phyloP scores from a whole-genome alignment of 2,329 filamentous ascomycete genomes.

The Phialophora tarda region DNA sequence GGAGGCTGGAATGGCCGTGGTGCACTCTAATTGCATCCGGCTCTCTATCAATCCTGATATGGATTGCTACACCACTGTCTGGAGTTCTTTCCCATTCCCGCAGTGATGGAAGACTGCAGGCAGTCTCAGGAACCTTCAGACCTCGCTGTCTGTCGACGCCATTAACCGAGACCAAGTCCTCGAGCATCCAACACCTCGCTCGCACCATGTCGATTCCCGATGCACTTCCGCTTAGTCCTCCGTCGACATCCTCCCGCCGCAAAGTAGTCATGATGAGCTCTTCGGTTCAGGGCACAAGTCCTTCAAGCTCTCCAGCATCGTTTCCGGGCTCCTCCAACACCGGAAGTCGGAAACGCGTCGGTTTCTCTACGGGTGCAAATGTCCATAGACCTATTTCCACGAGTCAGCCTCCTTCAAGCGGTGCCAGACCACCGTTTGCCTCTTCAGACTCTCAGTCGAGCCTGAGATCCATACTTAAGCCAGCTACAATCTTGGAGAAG shows the following conservation, averaged over 20 bases:
- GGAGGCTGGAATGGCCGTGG: background rate
- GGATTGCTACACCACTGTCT: background rate
- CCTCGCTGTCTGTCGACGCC: background rate
- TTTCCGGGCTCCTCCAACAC: constrained; percentile 28
- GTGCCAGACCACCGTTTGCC: constrained; percentile 53
- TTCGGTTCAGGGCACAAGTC: constrained; percentile 16
- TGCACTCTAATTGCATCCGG: background rate
- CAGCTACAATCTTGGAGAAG: constrained; percentile 48
- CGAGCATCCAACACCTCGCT: background rate
- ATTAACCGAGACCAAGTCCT: constrained; percentile 6
- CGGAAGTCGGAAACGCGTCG: constrained; percentile 60
- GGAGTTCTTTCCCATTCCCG: background rate
- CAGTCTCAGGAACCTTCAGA: constrained; percentile 17
- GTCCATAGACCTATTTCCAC: constrained; percentile 40
- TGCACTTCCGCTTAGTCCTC: constrained; percentile 40
- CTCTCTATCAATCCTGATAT: background rate
- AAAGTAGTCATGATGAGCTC: constrained; percentile 15
- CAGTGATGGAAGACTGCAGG: constrained; percentile 28
- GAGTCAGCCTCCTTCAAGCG: constrained; percentile 48
- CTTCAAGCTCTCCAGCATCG: constrained; percentile 31
- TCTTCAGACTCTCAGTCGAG: constrained; percentile 59
- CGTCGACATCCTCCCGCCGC: constrained; percentile 36
- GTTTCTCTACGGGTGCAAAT: constrained; percentile 64
- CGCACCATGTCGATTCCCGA: constrained; percentile 36
- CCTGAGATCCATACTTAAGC: constrained; percentile 82